Evolutionary conservation across 192 early-diverging fungal species (phyloP).

Genomic region (Kappamyces sp.): DNA sequence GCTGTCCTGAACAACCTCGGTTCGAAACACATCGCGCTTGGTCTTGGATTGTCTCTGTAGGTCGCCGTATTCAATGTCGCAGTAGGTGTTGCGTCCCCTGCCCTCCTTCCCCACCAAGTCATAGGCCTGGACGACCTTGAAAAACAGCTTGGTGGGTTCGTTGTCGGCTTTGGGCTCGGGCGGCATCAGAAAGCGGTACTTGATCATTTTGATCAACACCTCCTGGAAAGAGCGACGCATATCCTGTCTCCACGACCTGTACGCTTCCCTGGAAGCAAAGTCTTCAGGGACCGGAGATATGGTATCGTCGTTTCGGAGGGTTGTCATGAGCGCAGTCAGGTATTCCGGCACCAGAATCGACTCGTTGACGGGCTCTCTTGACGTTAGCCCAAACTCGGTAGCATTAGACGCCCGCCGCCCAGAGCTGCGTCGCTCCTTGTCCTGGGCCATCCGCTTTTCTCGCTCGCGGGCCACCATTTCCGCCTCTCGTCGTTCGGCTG

Average conservation of each 20-base stretch:
- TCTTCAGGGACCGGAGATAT: slow-evolving; percentile 38
- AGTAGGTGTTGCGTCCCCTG: slow-evolving; percentile 40
- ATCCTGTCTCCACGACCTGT: slow-evolving; percentile 28
- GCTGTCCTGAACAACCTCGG: slow-evolving; percentile 30
- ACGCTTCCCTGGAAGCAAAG: slow-evolving; percentile 35
- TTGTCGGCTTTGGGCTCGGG: slow-evolving; percentile 11
- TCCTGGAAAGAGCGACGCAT: slow-evolving; percentile 26
- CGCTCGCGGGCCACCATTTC: slow-evolving; percentile 15
- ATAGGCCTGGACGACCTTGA: slow-evolving; percentile 46
- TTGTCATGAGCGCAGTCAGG: slow-evolving; percentile 35
- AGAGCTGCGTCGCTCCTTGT: not conserved
- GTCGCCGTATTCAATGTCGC: slow-evolving; percentile 42
- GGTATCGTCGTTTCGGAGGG: slow-evolving; percentile 29
- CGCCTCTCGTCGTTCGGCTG: slow-evolving; percentile 3
- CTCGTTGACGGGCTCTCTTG: not conserved
- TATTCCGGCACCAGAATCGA: slow-evolving; percentile 40
- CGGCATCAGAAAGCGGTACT: slow-evolving; percentile 24
- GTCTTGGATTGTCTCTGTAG: slow-evolving; percentile 21
- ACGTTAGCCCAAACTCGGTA: slow-evolving; percentile 1
- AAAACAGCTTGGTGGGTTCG: slow-evolving; percentile 30
- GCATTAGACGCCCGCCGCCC: not conserved
- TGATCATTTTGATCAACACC: slow-evolving; percentile 35
- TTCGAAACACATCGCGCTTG: slow-evolving; percentile 33
- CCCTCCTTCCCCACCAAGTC: slow-evolving; percentile 48
- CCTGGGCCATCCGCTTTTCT: not conserved